phyloP scores from a whole-genome alignment of 1,284 basidiomycete genomes.

The Apiotrichum siamense region DNA sequence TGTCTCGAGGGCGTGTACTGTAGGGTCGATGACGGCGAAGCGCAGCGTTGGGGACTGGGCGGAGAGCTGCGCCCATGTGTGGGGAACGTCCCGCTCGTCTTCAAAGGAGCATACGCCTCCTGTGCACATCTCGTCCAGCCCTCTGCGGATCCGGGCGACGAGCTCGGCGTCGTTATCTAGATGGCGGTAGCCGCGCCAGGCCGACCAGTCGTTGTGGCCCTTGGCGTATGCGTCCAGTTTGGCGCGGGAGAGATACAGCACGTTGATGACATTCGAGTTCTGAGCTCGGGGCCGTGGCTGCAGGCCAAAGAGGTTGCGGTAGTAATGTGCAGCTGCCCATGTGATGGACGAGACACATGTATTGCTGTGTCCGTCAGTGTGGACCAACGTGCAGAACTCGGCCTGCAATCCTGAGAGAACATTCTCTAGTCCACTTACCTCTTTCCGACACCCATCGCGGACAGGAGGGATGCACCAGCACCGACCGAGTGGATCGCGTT shows the following conservation, averaged over 20 bases:
- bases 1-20: slow-evolving; percentile 36
- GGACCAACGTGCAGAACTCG: no score
- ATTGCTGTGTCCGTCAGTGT: slow-evolving; percentile 4
- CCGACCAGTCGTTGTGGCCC: slow-evolving; percentile 28
- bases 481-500: slow-evolving; percentile 40
- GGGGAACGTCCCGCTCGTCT: slow-evolving; percentile 29
- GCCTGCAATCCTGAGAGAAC: no score
- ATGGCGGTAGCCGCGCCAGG: slow-evolving; percentile 35
- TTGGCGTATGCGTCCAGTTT: slow-evolving; percentile 33
- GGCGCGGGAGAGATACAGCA: slow-evolving; percentile 38
- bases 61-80: slow-evolving; percentile 22
- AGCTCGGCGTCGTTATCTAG: slow-evolving; percentile 38
- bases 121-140: slow-evolving; percentile 24
- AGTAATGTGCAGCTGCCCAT: slow-evolving; percentile 42
- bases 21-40: slow-evolving; percentile 36
- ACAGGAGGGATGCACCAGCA: slow-evolving; percentile 38
- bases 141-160: slow-evolving; percentile 17
- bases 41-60: slow-evolving; percentile 12
- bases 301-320: slow-evolving; percentile 41
- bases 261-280: slow-evolving; percentile 25
- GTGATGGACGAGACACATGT: slow-evolving; percentile 37
- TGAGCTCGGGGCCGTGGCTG: slow-evolving; percentile 2
- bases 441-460: slow-evolving; percentile 30
- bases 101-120: slow-evolving; percentile 22
- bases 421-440: slow-evolving; percentile 13